A percentile compares a stretch with the other conserved stretches of the same genome.
Conservation (phyloP, 805 yeast genomes). For the Starmerella ratchasimensis region DNA sequence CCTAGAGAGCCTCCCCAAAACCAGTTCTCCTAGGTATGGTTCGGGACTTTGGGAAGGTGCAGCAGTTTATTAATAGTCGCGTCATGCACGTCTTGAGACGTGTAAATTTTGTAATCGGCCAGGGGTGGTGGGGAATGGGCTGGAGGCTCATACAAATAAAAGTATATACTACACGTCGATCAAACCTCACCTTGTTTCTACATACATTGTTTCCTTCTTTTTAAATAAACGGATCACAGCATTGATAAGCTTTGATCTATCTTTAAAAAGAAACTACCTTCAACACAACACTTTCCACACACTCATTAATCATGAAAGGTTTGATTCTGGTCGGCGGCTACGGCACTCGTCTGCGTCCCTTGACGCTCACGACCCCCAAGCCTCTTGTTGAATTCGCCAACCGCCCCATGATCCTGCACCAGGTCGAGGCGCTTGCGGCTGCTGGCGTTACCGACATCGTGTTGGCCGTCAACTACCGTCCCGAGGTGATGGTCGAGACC, state of each 20-base stretch:
- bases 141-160: slow-evolving; percentile 2
- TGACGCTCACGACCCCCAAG: slow-evolving; percentile 87
- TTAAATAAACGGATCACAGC: neutral
- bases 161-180: neutral
- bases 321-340: slow-evolving; percentile 98
- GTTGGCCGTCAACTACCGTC: slow-evolving; percentile 96
- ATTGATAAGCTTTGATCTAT: too few relatives aligned
- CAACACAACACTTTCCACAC: neutral
- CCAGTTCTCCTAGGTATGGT: too few relatives aligned
- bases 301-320: slow-evolving; percentile 50
- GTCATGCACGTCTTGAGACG: slow-evolving; percentile 7
- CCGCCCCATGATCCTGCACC: slow-evolving; percentile 98
- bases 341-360: slow-evolving; percentile 99
- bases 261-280: neutral
- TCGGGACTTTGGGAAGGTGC: too few relatives aligned
- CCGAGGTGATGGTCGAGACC: slow-evolving; percentile 96
- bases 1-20: too few relatives aligned
- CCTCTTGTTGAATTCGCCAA: slow-evolving; percentile 96
- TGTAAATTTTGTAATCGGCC: slow-evolving; percentile 11
- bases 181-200: neutral
- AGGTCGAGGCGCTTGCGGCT: slow-evolving; percentile 91
- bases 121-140: too few relatives aligned
- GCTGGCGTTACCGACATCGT: slow-evolving; percentile 99
- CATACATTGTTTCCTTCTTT: neutral
- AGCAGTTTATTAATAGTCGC: slow-evolving; percentile 16